phyloP scores from a whole-genome alignment of 495 filamentous ascomycete species.

The Massariosphaeria phaeospora region DNA sequence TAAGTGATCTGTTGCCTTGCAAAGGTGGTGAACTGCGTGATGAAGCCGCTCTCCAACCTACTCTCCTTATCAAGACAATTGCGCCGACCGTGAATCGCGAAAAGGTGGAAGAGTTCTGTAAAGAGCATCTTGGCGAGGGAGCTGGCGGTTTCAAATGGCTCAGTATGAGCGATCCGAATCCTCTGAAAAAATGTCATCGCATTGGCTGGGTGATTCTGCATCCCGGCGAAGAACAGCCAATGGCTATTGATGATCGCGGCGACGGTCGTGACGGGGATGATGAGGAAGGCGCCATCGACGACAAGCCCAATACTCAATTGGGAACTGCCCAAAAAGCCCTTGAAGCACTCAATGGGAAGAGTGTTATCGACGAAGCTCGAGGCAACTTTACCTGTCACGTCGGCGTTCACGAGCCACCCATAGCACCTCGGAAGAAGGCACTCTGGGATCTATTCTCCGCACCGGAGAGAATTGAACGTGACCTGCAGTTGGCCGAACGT shows the following conservation, averaged over 20 bases:
- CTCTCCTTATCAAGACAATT: conserved; percentile 95
- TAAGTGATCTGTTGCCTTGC: conserved; percentile 79
- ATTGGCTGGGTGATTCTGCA: conserved; percentile 98
- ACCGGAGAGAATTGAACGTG: conserved; percentile 79
- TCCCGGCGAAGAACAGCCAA: conserved; percentile 60
- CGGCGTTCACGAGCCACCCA: conserved; percentile 85
- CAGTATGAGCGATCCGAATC: conserved; percentile 92
- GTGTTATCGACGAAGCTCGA: conserved; percentile 83
- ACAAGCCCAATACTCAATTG: conserved; percentile 40
- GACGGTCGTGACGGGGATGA: conserved; percentile 61
- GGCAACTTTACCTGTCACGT: conserved; percentile 98
- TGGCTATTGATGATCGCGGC: conserved; percentile 53
- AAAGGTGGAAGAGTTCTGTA: conserved; percentile 88
- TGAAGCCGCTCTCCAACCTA: conserved; percentile 76
- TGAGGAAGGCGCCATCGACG: conserved; percentile 53
- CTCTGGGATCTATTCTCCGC: conserved; percentile 94
- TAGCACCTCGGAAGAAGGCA: conserved; percentile 86
- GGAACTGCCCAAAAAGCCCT: conserved; percentile 75
- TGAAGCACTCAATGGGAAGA: conserved; percentile 91
- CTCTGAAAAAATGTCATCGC: conserved; percentile 90
- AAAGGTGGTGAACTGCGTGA: conserved; percentile 77
- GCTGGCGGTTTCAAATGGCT: conserved; percentile 88
- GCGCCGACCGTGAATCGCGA: conserved; percentile 92
- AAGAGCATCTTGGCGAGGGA: conserved; percentile 79
- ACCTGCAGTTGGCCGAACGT: conserved; percentile 71